Conservation (phyloP, 2,329 filamentous ascomycete species). For the Epichloe typhina region DNA sequence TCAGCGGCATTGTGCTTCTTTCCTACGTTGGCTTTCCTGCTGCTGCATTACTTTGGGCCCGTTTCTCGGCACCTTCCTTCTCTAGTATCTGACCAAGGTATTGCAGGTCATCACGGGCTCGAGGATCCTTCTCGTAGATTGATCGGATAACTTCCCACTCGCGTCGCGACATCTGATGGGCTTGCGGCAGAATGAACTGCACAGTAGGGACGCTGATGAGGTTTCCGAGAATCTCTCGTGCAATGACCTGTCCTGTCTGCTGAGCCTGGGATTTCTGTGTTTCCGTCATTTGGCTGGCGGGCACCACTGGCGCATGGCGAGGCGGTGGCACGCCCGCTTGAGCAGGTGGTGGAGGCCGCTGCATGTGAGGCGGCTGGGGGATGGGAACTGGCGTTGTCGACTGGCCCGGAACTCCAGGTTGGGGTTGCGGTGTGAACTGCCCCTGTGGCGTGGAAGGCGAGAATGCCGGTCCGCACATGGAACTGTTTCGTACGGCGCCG, state of each 20-base stretch:
- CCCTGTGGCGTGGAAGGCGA: constrained; percentile 37
- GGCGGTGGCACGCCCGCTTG: constrained; percentile 2
- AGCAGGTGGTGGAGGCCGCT: constrained; percentile 7
- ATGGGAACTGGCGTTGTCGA: constrained; percentile 24
- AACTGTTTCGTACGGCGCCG: constrained; percentile 30
- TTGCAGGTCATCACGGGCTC: constrained; percentile 48
- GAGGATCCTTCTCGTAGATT: constrained; percentile 53
- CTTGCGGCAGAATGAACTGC: constrained; percentile 55
- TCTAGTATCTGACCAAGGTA: constrained; percentile 43
- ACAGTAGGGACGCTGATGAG: constrained; percentile 52
- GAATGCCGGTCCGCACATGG: constrained; percentile 37
- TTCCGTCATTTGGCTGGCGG: constrained; percentile 14
- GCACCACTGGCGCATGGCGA: constrained; percentile 2
- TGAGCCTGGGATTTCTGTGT: constrained; percentile 29
- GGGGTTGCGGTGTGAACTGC: constrained; percentile 18
- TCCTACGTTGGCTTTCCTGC: constrained; percentile 1
- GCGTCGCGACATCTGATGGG: constrained; percentile 51
- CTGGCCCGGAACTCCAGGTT: constrained; percentile 17
- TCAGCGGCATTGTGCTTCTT: not conserved
- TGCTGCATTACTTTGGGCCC: constrained; percentile 4
- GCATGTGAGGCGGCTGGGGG: constrained; percentile 19
- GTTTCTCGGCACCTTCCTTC: constrained; percentile 24
- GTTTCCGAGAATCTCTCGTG: constrained; percentile 49
- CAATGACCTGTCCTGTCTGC: constrained; percentile 40
- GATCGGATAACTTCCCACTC: constrained; percentile 63